Evolutionary conservation across 179 eudicot species (phyloP).

Genomic region (Monotropa hypopitys): DNA sequence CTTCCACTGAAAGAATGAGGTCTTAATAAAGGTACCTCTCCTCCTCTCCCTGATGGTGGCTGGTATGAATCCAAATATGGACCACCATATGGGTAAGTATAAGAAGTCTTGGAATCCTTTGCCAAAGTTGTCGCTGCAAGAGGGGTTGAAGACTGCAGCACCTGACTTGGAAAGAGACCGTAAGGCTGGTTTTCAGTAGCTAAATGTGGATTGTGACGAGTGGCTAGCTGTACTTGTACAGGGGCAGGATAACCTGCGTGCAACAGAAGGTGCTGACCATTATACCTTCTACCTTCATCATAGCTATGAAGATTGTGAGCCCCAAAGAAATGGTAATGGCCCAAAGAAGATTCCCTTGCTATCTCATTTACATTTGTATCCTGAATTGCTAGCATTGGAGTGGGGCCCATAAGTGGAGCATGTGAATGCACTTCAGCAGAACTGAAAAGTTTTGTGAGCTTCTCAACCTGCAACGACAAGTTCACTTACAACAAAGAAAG

Average conservation of each 20-base stretch:
- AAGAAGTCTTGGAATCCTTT: slow-evolving; percentile 15
- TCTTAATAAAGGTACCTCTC: slow-evolving; percentile 19
- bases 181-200: slow-evolving; percentile 10
- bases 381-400: not conserved
- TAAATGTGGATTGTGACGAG: not conserved
- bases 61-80: slow-evolving; percentile 13
- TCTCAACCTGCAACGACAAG: slow-evolving; percentile 41
- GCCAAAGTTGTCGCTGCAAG: not conserved
- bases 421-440: slow-evolving; percentile 18
- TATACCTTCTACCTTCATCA: not conserved
- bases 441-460: slow-evolving; percentile 35
- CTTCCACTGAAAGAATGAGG: slow-evolving; percentile 14
- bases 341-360: not conserved
- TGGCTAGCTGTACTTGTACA: not conserved
- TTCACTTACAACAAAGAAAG: not conserved
- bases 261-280: slow-evolving; percentile 8
- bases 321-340: not conserved
- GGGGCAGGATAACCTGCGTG: slow-evolving; percentile 1
- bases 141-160: not conserved
- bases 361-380: not conserved
- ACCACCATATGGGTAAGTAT: slow-evolving; percentile 3
- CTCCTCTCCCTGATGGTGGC: slow-evolving; percentile 8
- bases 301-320: not conserved
- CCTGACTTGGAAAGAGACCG: slow-evolving; percentile 24
- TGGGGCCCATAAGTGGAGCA: not conserved